Evolutionary conservation across 176 grass and related monocot species (phyloP).

Genomic region (Oryza longistaminata): DNA sequence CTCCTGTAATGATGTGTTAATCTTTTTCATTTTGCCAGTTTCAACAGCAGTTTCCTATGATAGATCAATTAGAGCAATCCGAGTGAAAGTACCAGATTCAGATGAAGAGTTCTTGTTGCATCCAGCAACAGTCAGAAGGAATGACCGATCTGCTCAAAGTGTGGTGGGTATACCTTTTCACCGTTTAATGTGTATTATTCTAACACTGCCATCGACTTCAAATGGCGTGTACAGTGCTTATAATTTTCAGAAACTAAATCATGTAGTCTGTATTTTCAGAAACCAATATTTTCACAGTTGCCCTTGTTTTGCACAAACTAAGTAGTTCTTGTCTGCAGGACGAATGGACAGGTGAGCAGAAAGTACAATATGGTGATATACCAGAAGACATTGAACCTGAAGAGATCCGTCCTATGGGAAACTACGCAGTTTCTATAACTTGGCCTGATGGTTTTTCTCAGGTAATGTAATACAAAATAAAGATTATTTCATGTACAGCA

Average conservation of each 20-base stretch:
- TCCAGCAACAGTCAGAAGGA: constrained; percentile 89
- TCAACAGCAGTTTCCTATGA: constrained; percentile 97
- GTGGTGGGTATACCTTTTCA: constrained; percentile 62
- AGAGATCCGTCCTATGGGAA: constrained; percentile 93
- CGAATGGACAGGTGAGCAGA: constrained; percentile 98
- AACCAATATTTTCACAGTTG: not conserved
- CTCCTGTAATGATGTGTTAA: not conserved
- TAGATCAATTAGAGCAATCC: constrained; percentile 81
- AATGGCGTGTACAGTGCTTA: not conserved
- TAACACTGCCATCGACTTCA: not conserved
- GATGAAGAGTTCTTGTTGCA: constrained; percentile 95
- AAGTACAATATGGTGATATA: constrained; percentile 80
- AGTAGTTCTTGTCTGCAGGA: constrained; percentile 49
- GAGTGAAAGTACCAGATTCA: constrained; percentile 96
- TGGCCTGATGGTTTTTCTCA: constrained; percentile 99
- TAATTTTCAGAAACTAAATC: constrained; percentile 4
- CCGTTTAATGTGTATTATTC: not conserved
- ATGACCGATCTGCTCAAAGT: constrained; percentile 93
- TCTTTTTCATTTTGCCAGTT: constrained; percentile 52
- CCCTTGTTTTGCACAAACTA: constrained; percentile 23
- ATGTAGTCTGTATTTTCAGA: constrained; percentile 5
- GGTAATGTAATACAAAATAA: constrained; percentile 48
- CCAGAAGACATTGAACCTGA: constrained; percentile 95
- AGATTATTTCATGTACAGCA: not conserved
- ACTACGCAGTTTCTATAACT: constrained; percentile 98